A percentile compares a stretch with the other conserved stretches of the same genome.
phyloP scores from a whole-genome alignment of 2,329 filamentous ascomycete genomes.

The Diplocarpon rosae region DNA sequence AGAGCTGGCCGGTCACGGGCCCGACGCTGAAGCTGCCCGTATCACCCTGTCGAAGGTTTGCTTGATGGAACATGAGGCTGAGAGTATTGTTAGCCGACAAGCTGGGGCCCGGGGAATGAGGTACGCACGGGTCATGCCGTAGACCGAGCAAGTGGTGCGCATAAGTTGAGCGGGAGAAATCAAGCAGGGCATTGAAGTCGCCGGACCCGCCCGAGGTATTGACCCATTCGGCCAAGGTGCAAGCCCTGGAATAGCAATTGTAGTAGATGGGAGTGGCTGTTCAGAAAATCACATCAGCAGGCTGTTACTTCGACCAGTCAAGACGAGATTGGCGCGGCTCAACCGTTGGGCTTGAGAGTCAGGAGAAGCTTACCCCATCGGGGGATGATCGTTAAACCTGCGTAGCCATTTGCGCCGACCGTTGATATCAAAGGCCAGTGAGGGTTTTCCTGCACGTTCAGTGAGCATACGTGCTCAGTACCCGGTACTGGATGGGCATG shows the following conservation, averaged over 20 bases:
- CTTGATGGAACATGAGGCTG: conserved; percentile 40
- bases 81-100: neutral
- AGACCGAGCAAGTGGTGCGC: conserved; percentile 43
- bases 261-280: conserved; percentile 1
- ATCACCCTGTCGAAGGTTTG: conserved; percentile 42
- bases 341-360: too few relatives aligned
- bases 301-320: too few relatives aligned
- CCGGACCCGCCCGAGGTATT: conserved; percentile 43
- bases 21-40: conserved; percentile 19
- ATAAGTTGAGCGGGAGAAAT: conserved; percentile 37
- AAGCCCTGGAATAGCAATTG: conserved; percentile 39
- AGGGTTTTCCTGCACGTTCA: conserved; percentile 11
- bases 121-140: conserved; percentile 14
- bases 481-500: neutral
- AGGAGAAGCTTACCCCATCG: conserved; percentile 34
- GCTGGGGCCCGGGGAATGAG: too few relatives aligned
- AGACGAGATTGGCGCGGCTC: too few relatives aligned
- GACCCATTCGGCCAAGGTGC: conserved; percentile 47
- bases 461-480: neutral
- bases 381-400: conserved; percentile 43
- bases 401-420: conserved; percentile 40
- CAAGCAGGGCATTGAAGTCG: conserved; percentile 39
- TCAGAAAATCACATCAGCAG: too few relatives aligned
- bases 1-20: conserved; percentile 8
- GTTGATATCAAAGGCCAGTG: conserved; percentile 46